Base-by-base conservation (phyloP, 352 stramenopile species). In the Phytophthora ramorum region DNA sequence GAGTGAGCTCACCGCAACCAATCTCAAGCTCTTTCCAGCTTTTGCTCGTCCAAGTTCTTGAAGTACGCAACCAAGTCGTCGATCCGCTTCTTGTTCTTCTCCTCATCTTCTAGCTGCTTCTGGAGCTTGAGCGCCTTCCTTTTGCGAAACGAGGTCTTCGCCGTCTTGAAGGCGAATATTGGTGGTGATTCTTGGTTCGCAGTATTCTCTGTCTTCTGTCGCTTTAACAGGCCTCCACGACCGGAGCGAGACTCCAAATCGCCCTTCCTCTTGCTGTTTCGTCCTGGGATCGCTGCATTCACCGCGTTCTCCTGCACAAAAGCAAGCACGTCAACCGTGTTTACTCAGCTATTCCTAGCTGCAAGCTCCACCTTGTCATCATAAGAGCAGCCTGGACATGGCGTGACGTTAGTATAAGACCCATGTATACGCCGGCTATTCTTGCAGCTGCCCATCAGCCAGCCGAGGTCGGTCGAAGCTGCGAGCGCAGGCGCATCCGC, bases 51-150 rank as follows among this genome's bases (percentile, higher is more conserved):
- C 34, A 93, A 67, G 13, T 53, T 72, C 14, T 79, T 78, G 57
- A 91, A 93, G 50, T 90, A 93, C 20, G 65, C 65, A 16, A 89
- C 72, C 24, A 93, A 57, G 13, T 87, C 81, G 16, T 78, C 67
- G 46, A 92, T 79, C 9, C 74, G 75, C n/a, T 81, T 78, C 49
- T 82, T 69, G 34, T 80, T 73, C 9, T 77, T 71, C n/a, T 67
- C 52, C 34, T 82, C 62, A 7, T 85, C 58, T n/a, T 79, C 54
- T 16, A 55, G 53, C 22, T 69, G 67, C 14, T 59, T 58, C 48
- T 83, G 28, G 41, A 77, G 60, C 35, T 81, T 75, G 4, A 78
- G 43, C 53, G 79, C 61, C 45, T 81, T 82, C 26, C 79, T 70
- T 56, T 84, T 73, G 17, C 76, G 71, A 47, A 90, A 84, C 4